A percentile compares a stretch with the other conserved stretches of the same genome.
phyloP scores from a whole-genome alignment of 2,329 filamentous ascomycete genomes.

The Akanthomyces lecanii region DNA sequence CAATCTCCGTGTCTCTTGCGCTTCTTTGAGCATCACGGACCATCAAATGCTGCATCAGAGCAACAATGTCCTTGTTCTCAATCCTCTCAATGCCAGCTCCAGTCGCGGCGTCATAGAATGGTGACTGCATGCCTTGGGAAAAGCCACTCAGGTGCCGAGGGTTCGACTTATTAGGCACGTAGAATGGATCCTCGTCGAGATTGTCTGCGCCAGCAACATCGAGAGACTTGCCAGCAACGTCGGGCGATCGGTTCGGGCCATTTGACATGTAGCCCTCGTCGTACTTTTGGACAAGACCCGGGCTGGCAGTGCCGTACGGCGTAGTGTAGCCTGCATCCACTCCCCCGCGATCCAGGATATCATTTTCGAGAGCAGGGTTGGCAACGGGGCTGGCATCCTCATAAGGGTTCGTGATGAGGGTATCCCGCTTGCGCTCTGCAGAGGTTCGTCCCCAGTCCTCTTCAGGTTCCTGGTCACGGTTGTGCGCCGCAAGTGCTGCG shows the following conservation, averaged over 20 bases:
- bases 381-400: conserved; percentile 61
- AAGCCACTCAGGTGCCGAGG: conserved; percentile 75
- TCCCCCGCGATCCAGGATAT: conserved; percentile 40
- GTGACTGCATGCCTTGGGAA: conserved; percentile 86
- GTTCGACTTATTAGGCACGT: conserved; percentile 50
- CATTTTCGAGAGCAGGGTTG: conserved; percentile 49
- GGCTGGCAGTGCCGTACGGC: conserved; percentile 52
- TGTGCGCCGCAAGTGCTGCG: conserved; percentile 40
- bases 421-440: conserved; percentile 61
- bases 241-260: conserved; percentile 53
- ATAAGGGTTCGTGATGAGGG: conserved; percentile 63
- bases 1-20: conserved; percentile 91
- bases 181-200: conserved; percentile 63
- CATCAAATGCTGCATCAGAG: conserved; percentile 97
- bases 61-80: conserved; percentile 93
- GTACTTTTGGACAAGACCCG: conserved; percentile 54
- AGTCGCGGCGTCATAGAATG: conserved; percentile 84
- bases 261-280: conserved; percentile 93
- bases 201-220: conserved; percentile 50
- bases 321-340: conserved; percentile 39
- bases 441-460: conserved; percentile 63
- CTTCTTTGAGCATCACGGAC: conserved; percentile 95
- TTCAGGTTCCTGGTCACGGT: conserved; percentile 52
- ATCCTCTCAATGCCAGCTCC: conserved; percentile 87
- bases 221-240: conserved; percentile 52